These are phyloP conservation scores for Vigna mungo DNA, from an alignment of 306 rosid species.

Conservation along the genomic window DNA sequence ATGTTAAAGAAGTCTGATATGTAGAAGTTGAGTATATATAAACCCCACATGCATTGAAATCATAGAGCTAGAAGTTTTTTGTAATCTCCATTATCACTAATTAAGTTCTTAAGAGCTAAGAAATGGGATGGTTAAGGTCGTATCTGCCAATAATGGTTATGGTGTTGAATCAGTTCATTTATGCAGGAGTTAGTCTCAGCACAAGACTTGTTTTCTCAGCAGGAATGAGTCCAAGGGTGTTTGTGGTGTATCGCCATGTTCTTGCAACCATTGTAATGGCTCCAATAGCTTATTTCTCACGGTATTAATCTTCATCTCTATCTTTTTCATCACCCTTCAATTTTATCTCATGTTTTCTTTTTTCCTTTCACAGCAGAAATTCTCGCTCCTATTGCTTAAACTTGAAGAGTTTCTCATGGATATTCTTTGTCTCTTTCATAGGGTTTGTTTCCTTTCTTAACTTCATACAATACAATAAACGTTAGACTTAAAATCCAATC, in stretches of 20 bases:
- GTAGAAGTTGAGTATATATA: not conserved
- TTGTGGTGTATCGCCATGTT: constrained; percentile 58
- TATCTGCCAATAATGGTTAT: constrained; percentile 57
- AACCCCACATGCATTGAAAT: not conserved
- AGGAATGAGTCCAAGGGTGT: constrained; percentile 68
- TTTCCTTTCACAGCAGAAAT: constrained; percentile 45
- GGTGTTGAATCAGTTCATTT: constrained; percentile 51
- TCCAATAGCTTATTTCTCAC: constrained; percentile 55
- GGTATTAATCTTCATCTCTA: constrained; percentile 30
- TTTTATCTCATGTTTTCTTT: not conserved
- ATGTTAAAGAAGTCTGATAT: too few species aligned
- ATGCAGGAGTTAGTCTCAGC: constrained; percentile 48
- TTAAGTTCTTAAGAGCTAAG: not conserved
- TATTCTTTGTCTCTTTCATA: constrained; percentile 57
- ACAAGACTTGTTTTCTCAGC: constrained; percentile 50
- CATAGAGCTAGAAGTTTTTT: too few species aligned
- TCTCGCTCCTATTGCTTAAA: constrained; percentile 46
- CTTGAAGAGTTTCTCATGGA: constrained; percentile 51
- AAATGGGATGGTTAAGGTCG: constrained; percentile 42
- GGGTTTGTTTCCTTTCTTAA: constrained; percentile 52
- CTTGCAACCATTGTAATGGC: constrained; percentile 58
- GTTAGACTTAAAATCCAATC: too few species aligned
- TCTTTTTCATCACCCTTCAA: too few species aligned
- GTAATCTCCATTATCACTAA: too few species aligned
- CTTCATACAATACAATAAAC: not conserved